Percentiles rank a stretch among this genome's conserved stretches.
phyloP scores from a whole-genome alignment of 495 filamentous ascomycete genomes.

The Penicillium ochrochloron region DNA sequence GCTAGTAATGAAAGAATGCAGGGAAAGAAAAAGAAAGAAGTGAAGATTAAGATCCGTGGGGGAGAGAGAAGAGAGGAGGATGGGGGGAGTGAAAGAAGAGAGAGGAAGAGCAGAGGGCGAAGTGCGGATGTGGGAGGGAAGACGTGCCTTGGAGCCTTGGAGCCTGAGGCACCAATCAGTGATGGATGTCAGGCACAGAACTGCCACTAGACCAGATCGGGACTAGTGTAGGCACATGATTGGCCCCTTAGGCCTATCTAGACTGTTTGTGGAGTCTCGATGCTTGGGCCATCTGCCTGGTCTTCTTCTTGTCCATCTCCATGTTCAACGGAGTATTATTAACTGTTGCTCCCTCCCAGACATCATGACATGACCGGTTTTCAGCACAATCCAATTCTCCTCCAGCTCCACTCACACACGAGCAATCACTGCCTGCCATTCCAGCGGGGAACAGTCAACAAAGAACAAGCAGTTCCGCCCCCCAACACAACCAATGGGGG shows the following conservation, averaged over 20 bases:
- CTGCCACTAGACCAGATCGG: constrained; percentile 7
- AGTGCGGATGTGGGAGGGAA: constrained; percentile 38
- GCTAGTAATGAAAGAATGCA: constrained; percentile 45
- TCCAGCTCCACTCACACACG: background rate
- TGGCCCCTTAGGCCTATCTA: background rate
- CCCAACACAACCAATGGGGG: constrained; percentile 2
- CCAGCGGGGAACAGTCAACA: background rate
- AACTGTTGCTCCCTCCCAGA: too few species aligned
- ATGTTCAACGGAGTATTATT: background rate
- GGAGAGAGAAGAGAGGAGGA: constrained; percentile 32
- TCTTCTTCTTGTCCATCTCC: background rate
- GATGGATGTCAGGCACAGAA: background rate
- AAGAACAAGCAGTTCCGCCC: background rate
- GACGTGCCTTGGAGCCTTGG: constrained; percentile 13
- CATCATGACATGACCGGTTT: background rate
- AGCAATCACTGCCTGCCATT: constrained; percentile 6
- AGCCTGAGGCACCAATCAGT: constrained; percentile 12
- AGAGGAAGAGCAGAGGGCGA: constrained; percentile 30
- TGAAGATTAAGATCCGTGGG: constrained; percentile 36
- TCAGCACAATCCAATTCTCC: constrained; percentile 9
- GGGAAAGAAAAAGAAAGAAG: constrained; percentile 37
- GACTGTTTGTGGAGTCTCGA: background rate
- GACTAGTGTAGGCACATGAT: constrained; percentile 15
- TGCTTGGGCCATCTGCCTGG: constrained; percentile 9
- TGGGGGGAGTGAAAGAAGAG: constrained; percentile 21